phyloP scores from a whole-genome alignment of 2,329 filamentous ascomycete genomes.

The Gaeumannomyces tritici region DNA sequence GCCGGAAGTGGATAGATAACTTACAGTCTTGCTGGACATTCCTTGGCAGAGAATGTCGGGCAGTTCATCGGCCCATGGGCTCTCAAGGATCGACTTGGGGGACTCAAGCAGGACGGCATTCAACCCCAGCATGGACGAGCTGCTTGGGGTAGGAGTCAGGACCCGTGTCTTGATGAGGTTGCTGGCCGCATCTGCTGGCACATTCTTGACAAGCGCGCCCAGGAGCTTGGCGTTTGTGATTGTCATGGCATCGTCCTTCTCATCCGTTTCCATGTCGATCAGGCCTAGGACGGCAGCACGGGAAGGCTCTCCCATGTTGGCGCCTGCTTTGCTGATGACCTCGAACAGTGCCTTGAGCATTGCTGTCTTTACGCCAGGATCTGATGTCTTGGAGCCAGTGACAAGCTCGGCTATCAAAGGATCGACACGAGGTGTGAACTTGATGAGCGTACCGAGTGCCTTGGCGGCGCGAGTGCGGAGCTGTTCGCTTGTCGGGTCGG shows the following conservation, averaged over 20 bases:
- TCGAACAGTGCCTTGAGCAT: conserved; percentile 97
- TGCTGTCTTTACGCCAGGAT: conserved; percentile 79
- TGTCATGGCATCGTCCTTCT: conserved; percentile 66
- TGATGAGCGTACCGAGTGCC: conserved; percentile 90
- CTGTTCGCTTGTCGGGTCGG: conserved; percentile 84
- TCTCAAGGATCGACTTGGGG: conserved; percentile 56
- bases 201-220: conserved; percentile 79
- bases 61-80: conserved; percentile 61
- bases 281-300: conserved; percentile 76
- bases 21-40: conserved; percentile 66
- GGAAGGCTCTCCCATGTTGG: conserved; percentile 89
- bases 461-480: conserved; percentile 83
- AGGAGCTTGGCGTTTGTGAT: conserved; percentile 87
- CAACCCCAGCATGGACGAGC: conserved; percentile 72
- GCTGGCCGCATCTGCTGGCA: conserved; percentile 61
- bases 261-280: conserved; percentile 77
- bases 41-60: conserved; percentile 71
- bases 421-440: conserved; percentile 88
- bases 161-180: conserved; percentile 59
- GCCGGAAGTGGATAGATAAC: conserved; percentile 20
- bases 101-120: conserved; percentile 85
- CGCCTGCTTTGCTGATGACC: conserved; percentile 88
- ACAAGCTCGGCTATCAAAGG: conserved; percentile 88
- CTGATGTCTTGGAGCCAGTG: conserved; percentile 85
- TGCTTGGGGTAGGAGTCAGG: conserved; percentile 65